Conservation (phyloP, 257 asterid species). For the Solanum ossicruentum region DNA sequence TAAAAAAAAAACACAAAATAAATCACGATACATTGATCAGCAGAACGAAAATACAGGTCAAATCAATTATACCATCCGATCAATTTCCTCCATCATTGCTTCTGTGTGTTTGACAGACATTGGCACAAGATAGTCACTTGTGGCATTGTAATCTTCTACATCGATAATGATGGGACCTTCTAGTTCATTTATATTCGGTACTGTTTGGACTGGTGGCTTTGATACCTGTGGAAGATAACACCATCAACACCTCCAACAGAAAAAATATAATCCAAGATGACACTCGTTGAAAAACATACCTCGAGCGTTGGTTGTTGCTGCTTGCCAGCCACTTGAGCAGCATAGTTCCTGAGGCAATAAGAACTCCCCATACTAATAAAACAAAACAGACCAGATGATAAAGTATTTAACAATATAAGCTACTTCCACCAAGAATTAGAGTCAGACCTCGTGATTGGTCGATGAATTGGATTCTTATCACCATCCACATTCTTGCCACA, state of each 20-base stretch:
- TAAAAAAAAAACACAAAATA: neutral
- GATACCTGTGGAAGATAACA: conserved; percentile 8
- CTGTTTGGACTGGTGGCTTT: conserved; percentile 15
- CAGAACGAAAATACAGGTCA: neutral
- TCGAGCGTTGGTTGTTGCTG: conserved; percentile 16
- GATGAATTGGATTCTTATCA: conserved; percentile 22
- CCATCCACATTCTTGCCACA: conserved; percentile 25
- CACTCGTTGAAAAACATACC: conserved; percentile 20
- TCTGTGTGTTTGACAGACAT: conserved; percentile 64
- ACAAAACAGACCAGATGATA: neutral
- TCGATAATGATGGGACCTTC: conserved; percentile 24
- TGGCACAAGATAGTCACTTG: conserved; percentile 34
- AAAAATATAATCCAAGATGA: neutral
- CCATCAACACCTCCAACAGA: neutral
- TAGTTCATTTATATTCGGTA: conserved; percentile 4
- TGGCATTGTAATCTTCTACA: conserved; percentile 19
- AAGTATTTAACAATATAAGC: neutral
- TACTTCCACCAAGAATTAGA: neutral
- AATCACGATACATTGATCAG: neutral
- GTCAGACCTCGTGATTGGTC: conserved; percentile 61
- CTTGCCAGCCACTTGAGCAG: conserved; percentile 45
- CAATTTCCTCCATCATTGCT: conserved; percentile 70
- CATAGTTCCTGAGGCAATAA: conserved; percentile 28
- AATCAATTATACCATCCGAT: conserved; percentile 38
- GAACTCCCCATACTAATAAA: neutral